phyloP scores from a whole-genome alignment of 805 yeast genomes.

The Ogataea chonburiensis region DNA sequence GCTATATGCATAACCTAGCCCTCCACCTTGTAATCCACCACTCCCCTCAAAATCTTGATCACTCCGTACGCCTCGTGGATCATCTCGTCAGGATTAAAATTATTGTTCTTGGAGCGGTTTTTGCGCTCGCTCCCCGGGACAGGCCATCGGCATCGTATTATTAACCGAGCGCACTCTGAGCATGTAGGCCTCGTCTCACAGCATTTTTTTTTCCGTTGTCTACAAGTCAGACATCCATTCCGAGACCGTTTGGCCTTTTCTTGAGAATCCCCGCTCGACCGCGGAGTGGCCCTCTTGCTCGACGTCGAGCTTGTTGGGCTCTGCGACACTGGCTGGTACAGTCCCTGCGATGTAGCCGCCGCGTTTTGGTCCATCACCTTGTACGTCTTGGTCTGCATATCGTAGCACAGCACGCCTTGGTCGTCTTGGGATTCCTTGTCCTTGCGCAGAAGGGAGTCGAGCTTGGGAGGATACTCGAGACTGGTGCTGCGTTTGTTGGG shows the following conservation, averaged over 20 bases:
- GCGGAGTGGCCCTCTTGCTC: slow-evolving; percentile 5
- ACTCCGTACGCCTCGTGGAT: slow-evolving; percentile 55
- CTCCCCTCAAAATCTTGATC: slow-evolving; percentile 61
- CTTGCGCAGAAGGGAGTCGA: not conserved
- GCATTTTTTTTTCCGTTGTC: slow-evolving; percentile 75
- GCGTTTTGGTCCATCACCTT: slow-evolving; percentile 5
- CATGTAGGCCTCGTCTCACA: slow-evolving; percentile 71
- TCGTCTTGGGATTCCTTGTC: slow-evolving; percentile 1
- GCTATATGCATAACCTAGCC: slow-evolving; percentile 6
- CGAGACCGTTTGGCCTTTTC: slow-evolving; percentile 52
- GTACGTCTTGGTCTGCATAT: slow-evolving; percentile 15
- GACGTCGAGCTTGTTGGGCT: slow-evolving; percentile 4
- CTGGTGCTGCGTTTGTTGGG: slow-evolving; percentile 4
- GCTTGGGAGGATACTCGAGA: not conserved
- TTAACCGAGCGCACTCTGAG: slow-evolving; percentile 62
- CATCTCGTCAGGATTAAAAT: slow-evolving; percentile 50
- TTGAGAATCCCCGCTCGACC: slow-evolving; percentile 4
- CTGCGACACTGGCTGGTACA: slow-evolving; percentile 1
- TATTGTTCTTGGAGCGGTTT: slow-evolving; percentile 49
- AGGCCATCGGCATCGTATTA: slow-evolving; percentile 72
- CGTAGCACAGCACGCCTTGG: slow-evolving; percentile 11
- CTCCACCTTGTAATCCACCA: slow-evolving; percentile 47
- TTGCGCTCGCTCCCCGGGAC: slow-evolving; percentile 64
- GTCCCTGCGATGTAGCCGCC: slow-evolving; percentile 3
- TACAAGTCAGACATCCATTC: slow-evolving; percentile 76